A percentile compares a stretch with the other conserved stretches of the same genome.
phyloP scores from a whole-genome alignment of 805 yeast genomes.

The Metschnikowia orientalis region DNA sequence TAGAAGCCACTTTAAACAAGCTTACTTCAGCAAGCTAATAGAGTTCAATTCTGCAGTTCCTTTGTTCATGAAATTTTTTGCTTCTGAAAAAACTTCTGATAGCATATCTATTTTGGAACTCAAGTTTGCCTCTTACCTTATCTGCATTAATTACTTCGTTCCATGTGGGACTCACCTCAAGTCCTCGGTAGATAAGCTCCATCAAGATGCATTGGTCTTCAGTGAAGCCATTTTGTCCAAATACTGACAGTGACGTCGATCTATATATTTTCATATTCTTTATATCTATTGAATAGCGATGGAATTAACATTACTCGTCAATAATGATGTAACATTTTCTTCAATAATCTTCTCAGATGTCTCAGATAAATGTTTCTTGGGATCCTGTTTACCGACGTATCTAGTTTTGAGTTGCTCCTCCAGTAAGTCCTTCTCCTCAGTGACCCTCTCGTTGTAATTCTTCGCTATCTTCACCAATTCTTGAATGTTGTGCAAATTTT shows the following conservation, averaged over 20 bases:
- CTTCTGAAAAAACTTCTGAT: conserved; percentile 3
- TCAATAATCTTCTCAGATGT: conserved; percentile 84
- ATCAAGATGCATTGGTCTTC: conserved; percentile 8
- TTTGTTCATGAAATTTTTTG: conserved; percentile 8
- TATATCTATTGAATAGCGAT: conserved; percentile 70
- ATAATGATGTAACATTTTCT: conserved; percentile 80
- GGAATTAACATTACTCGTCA: conserved; percentile 86
- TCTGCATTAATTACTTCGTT: conserved; percentile 10
- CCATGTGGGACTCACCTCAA: conserved; percentile 6
- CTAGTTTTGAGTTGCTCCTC: conserved; percentile 91
- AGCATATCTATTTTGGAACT: conserved; percentile 8
- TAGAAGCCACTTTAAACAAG: conserved; percentile 7
- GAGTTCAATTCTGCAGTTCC: conserved; percentile 14
- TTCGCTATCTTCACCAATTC: conserved; percentile 86
- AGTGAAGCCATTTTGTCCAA: conserved; percentile 8
- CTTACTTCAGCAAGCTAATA: conserved; percentile 8
- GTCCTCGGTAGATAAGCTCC: conserved; percentile 1
- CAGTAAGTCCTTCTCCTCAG: conserved; percentile 83
- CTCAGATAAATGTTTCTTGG: conserved; percentile 92
- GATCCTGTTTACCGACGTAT: conserved; percentile 97
- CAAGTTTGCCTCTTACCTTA: conserved; percentile 14
- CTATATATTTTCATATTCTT: neutral
- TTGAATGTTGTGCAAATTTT: conserved; percentile 67
- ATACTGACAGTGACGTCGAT: conserved; percentile 3
- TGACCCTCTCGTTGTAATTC: conserved; percentile 82